Percentiles rank a stretch among this genome's conserved stretches.
Conservation (phyloP, 106 monocot genomes). For the Vanilla planifolia region DNA sequence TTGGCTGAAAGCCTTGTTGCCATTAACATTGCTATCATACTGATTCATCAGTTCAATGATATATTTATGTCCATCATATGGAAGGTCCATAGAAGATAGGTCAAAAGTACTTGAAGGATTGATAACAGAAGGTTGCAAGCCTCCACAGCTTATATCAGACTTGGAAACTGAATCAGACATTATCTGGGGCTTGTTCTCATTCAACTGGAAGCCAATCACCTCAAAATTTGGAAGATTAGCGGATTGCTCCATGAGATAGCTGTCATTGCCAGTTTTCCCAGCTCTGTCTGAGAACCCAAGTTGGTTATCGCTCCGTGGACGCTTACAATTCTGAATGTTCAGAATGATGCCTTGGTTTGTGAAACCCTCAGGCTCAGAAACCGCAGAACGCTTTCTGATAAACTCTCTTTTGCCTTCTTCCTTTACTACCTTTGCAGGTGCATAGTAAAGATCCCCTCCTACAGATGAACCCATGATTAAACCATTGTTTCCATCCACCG, state of each 20-base stretch:
- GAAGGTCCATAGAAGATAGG: slow-evolving; percentile 29
- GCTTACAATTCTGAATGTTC: slow-evolving; percentile 26
- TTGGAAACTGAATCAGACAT: slow-evolving; percentile 24
- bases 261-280: slow-evolving; percentile 30
- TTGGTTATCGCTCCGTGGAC: slow-evolving; percentile 13
- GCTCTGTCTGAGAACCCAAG: slow-evolving; percentile 26
- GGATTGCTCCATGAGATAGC: slow-evolving; percentile 26
- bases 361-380: slow-evolving; percentile 11
- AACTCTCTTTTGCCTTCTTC: slow-evolving; percentile 26
- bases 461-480: not conserved
- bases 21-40: slow-evolving; percentile 38
- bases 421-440: slow-evolving; percentile 14
- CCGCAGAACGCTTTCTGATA: slow-evolving; percentile 32
- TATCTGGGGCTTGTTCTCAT: slow-evolving; percentile 43
- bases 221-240: slow-evolving; percentile 11
- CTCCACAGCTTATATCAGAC: slow-evolving; percentile 11
- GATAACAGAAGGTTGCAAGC: slow-evolving; percentile 1
- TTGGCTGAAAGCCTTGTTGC: not conserved
- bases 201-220: not conserved
- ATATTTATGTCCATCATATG: slow-evolving; percentile 51
- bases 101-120: slow-evolving; percentile 13
- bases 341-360: slow-evolving; percentile 23
- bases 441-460: not conserved
- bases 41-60: slow-evolving; percentile 61
- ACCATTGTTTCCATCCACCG: not conserved